phyloP scores from a whole-genome alignment of 176 grass and related monocot species.

The Oryza longistaminata region DNA sequence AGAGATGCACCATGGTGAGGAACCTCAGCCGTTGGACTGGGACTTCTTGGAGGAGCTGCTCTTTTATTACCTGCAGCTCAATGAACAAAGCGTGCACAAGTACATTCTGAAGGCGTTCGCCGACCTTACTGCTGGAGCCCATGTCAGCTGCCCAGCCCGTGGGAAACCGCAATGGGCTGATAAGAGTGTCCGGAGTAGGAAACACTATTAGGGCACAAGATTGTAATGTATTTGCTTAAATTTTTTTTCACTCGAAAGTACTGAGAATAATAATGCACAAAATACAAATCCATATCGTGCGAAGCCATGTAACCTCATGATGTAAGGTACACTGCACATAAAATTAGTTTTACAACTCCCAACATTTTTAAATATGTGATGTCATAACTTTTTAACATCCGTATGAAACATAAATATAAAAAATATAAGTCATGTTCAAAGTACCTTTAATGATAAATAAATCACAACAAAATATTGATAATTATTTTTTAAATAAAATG shows the following conservation, averaged over 20 bases:
- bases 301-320: not conserved
- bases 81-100: conserved; percentile 70
- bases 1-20: conserved; percentile 37
- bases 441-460: too few relatives aligned
- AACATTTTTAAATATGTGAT: too few relatives aligned
- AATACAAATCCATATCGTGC: not conserved
- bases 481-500: too few relatives aligned
- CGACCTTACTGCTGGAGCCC: conserved; percentile 54
- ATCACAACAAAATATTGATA: too few relatives aligned
- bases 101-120: conserved; percentile 67
- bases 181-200: conserved; percentile 36
- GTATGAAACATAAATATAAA: too few relatives aligned
- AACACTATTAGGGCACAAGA: not conserved
- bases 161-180: conserved; percentile 10
- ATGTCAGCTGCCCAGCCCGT: not conserved
- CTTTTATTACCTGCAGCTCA: conserved; percentile 79
- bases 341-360: not conserved
- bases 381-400: too few relatives aligned
- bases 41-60: conserved; percentile 85
- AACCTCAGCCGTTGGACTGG: conserved; percentile 64
- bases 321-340: not conserved
- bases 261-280: not conserved
- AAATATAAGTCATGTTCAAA: too few relatives aligned
- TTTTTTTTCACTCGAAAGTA: not conserved
- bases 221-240: not conserved